Evolutionary conservation across 225 moss, liverwort and hornwort genomes (phyloP).

Genomic region (Sphagnum contortum): DNA sequence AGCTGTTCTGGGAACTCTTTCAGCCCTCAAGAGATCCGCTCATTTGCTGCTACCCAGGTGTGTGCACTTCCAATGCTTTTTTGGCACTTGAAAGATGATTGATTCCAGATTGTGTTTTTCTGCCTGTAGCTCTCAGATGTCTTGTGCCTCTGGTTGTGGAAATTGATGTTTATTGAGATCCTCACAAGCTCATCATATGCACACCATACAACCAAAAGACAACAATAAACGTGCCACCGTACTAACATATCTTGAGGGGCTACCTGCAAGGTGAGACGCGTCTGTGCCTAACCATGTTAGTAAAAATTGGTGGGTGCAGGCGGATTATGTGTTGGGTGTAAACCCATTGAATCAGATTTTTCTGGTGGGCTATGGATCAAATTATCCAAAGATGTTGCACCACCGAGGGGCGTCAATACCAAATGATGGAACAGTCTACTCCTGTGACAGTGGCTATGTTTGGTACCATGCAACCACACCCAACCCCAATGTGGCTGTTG

Average conservation of each 20-base stretch:
- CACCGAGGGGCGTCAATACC: conserved; percentile 87
- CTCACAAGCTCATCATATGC: too few relatives aligned
- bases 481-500: conserved; percentile 68
- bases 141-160: neutral
- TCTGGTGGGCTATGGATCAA: conserved; percentile 73
- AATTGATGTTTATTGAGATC: neutral
- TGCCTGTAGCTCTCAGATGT: too few relatives aligned
- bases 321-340: conserved; percentile 65
- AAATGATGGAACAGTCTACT: conserved; percentile 21
- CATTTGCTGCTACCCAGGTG: conserved; percentile 82
- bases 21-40: conserved; percentile 50
- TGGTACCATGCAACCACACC: conserved; percentile 32
- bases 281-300: too few relatives aligned
- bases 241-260: too few relatives aligned
- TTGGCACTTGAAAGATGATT: neutral
- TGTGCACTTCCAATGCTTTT: neutral
- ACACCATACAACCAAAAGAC: too few relatives aligned
- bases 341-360: conserved; percentile 63
- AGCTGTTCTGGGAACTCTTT: conserved; percentile 63
- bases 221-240: too few relatives aligned
- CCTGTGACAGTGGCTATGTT: conserved; percentile 49
- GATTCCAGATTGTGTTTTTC: neutral
- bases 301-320: conserved; percentile 20
- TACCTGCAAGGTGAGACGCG: too few relatives aligned
- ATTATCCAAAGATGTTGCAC: conserved; percentile 57